A percentile compares a stretch with the other conserved stretches of the same genome.
Conservation (phyloP, 1,284 basidiomycete genomes). For the Stygiomarasmius scandens region DNA sequence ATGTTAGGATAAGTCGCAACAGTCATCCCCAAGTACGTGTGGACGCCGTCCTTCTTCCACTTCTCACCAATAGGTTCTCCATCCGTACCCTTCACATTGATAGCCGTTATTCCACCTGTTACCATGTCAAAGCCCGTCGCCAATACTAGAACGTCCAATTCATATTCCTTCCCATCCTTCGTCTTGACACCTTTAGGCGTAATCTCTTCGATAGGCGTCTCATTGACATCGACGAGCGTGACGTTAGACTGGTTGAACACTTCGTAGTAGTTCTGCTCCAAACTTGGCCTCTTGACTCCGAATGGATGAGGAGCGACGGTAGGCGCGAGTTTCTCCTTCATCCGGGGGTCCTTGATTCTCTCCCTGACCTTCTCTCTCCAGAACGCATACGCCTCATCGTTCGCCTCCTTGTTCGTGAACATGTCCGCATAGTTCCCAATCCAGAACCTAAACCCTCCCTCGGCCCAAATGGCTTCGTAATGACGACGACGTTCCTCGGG, state of each 20-base stretch:
- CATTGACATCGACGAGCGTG: conserved; percentile 25
- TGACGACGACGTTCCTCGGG: conserved; percentile 23
- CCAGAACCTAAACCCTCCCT: conserved; percentile 27
- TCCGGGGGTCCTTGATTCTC: conserved; percentile 22
- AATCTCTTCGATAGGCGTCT: conserved; percentile 25
- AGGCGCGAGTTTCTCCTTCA: conserved; percentile 29
- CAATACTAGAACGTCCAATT: conserved; percentile 25
- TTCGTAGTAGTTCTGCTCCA: conserved; percentile 28
- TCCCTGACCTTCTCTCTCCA: conserved; percentile 28
- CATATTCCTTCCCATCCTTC: conserved; percentile 23
- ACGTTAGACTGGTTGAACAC: conserved; percentile 29
- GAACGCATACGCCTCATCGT: conserved; percentile 25
- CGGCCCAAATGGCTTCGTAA: conserved; percentile 25
- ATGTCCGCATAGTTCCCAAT: conserved; percentile 21
- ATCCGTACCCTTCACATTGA: conserved; percentile 25
- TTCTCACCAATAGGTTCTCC: conserved; percentile 24
- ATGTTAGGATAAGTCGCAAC: conserved; percentile 26
- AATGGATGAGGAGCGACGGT: conserved; percentile 26
- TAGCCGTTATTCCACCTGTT: conserved; percentile 27
- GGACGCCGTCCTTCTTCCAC: conserved; percentile 22
- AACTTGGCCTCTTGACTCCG: conserved; percentile 24
- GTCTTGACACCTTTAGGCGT: conserved; percentile 25
- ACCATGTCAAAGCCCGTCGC: conserved; percentile 31
- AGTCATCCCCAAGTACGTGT: conserved; percentile 26
- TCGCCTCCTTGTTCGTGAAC: conserved; percentile 21